phyloP scores from a whole-genome alignment of 1,284 basidiomycete genomes.

The Mixia osmundae region DNA sequence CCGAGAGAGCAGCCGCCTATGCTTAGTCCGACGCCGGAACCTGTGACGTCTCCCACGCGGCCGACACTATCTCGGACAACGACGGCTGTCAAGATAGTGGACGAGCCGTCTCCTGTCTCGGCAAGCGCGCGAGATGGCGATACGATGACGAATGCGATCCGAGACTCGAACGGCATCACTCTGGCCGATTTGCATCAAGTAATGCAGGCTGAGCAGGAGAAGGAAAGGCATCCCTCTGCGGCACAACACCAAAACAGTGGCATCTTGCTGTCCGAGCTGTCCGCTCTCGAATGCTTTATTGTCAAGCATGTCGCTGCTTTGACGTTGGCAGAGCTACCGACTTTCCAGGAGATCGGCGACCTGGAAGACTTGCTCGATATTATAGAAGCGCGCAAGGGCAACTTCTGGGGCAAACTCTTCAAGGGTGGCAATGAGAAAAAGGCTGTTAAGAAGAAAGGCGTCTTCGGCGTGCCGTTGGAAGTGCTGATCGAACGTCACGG shows the following conservation, averaged over 20 bases:
- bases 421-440: constrained; percentile 61
- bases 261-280: constrained; percentile 53
- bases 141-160: constrained; percentile 9
- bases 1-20: constrained; percentile 4
- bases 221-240: constrained; percentile 53
- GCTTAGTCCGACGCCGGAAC: constrained; percentile 1
- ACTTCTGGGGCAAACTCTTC: constrained; percentile 93
- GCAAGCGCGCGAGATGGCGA: too few species aligned
- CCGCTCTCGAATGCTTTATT: constrained; percentile 61
- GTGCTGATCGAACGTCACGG: constrained; percentile 85
- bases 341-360: constrained; percentile 32
- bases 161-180: constrained; percentile 46
- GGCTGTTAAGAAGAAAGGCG: constrained; percentile 61
- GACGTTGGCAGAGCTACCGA: constrained; percentile 44
- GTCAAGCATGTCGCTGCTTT: constrained; percentile 80
- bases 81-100: constrained; percentile 17
- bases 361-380: constrained; percentile 82
- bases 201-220: constrained; percentile 59
- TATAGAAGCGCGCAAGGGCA: constrained; percentile 75
- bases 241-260: constrained; percentile 35
- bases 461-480: constrained; percentile 83
- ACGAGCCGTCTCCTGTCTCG: constrained; percentile 10
- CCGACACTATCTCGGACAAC: constrained; percentile 7
- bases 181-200: constrained; percentile 90
- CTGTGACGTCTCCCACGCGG: constrained; percentile 1